Evolutionary conservation across 1,284 basidiomycete genomes (phyloP), one percentile per base, ranked within the genome.

Genomic region (Rhodotorula sp.): DNA sequence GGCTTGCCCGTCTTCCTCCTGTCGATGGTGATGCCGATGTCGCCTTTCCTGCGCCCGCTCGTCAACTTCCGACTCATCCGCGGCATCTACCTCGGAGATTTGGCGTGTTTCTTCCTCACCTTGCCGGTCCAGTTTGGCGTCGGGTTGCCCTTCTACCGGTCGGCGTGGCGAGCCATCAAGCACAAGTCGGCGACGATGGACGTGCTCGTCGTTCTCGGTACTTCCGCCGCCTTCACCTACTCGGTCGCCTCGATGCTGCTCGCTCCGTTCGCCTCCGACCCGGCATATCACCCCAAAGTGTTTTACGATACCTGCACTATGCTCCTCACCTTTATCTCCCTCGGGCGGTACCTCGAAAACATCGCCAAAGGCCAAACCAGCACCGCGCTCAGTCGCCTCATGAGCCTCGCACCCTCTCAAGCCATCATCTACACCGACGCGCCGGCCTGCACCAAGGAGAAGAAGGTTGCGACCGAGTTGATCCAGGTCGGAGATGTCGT

Each of bases 261-360:
- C 49, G 84, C 87, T 31, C 87, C 90, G 83, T 68, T 76, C 29
- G 87, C 87, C 78, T 80, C 83, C 5, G 85, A 87, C 52, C 85
- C 88, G 0, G 86, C 87, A 67, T 91, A 87, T 80, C 88, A 87
- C 51, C 96, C 97, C 1, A 87, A 91, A 80, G 88, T 94, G 47
- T 99, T 98, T 84, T 99, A 99, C 83, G 97, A 99, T 83, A 99
- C 97, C 2, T 95, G 92, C 78, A 97, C 95, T 23, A 99, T 99
- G 97, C 85, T 99, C 69, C 91, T 99, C 85, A 93, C 90, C 82
- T 99, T 99, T 80, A 92, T 98, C 77, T 93, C 93, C 6, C 87
- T 99, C 46, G 97, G 96, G 2, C 89, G 97, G 54, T 97, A 91
- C 83, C 87, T 99, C 65, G 97, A 99, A 83, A 99, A 97, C 82